Evolutionary conservation across 2,329 filamentous ascomycete genomes (phyloP).

Genomic region (Fusarium algeriense): DNA sequence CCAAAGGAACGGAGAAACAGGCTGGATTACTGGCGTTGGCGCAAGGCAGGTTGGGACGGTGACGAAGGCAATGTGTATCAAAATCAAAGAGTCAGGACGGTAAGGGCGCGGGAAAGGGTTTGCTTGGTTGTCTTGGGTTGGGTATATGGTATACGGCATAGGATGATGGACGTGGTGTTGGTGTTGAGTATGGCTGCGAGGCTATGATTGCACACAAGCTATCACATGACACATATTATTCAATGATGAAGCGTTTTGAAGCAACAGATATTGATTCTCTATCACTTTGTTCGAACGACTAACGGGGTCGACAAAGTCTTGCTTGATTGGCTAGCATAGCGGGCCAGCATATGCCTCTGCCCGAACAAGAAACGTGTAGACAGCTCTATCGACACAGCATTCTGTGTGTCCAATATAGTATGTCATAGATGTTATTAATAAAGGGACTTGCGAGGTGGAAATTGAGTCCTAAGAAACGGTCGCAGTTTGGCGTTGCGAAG

Average conservation of each 20-base stretch:
- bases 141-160: conserved; percentile 39
- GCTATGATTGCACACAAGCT: conserved; percentile 25
- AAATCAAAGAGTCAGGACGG: conserved; percentile 35
- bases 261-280: not conserved
- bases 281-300: not conserved
- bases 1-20: conserved; percentile 26
- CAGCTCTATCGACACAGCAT: not conserved
- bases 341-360: not conserved
- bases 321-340: not conserved
- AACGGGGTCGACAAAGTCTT: not conserved
- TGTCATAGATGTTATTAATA: not conserved
- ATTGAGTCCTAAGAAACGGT: not conserved
- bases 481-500: not conserved
- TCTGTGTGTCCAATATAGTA: not conserved
- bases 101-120: conserved; percentile 33
- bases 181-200: conserved; percentile 24
- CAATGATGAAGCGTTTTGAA: conserved; percentile 32
- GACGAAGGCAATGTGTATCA: conserved; percentile 47
- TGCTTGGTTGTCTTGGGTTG: conserved; percentile 42
- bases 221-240: conserved; percentile 27
- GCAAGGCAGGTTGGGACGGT: conserved; percentile 39
- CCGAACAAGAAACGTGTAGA: not conserved
- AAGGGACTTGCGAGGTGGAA: not conserved
- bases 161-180: conserved; percentile 26
- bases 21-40: conserved; percentile 45